Conservation (phyloP, 2,329 filamentous ascomycete species). For the Aspergillus sp. region DNA sequence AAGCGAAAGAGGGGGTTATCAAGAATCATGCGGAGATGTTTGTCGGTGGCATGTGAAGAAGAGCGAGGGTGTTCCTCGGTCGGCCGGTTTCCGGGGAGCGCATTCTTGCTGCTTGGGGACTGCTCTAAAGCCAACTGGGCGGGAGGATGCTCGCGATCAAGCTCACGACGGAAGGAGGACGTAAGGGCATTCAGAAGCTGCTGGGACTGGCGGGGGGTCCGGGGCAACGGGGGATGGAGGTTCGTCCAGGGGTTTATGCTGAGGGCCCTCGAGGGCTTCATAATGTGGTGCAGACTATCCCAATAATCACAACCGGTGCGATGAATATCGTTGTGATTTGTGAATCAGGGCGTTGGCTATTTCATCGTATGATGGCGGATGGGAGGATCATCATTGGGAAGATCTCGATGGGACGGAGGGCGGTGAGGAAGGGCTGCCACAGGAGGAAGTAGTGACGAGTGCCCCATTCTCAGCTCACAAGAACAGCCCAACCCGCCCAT, state of each 20-base stretch:
- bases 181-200: constrained; percentile 62
- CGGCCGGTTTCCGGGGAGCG: neutral
- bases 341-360: neutral
- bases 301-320: neutral
- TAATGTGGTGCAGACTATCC: constrained; percentile 28
- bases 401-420: neutral
- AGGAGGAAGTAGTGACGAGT: no score
- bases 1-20: constrained; percentile 45
- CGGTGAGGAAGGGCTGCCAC: constrained; percentile 18
- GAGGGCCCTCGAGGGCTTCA: constrained; percentile 53
- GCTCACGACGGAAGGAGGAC: constrained; percentile 62
- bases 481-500: constrained; percentile 7
- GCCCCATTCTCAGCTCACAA: no score
- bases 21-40: constrained; percentile 40
- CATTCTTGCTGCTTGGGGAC: constrained; percentile 9
- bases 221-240: constrained; percentile 52
- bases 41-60: constrained; percentile 35
- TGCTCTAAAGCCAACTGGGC: constrained; percentile 15
- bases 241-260: constrained; percentile 54
- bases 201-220: constrained; percentile 58
- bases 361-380: neutral
- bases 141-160: constrained; percentile 58
- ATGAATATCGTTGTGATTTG: neutral
- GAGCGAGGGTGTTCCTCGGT: constrained; percentile 23
- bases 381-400: neutral